Percentiles rank a stretch among this genome's conserved stretches.
phyloP scores from a whole-genome alignment of 306 rosid species.

The Amphicarpaea edgeworthii region DNA sequence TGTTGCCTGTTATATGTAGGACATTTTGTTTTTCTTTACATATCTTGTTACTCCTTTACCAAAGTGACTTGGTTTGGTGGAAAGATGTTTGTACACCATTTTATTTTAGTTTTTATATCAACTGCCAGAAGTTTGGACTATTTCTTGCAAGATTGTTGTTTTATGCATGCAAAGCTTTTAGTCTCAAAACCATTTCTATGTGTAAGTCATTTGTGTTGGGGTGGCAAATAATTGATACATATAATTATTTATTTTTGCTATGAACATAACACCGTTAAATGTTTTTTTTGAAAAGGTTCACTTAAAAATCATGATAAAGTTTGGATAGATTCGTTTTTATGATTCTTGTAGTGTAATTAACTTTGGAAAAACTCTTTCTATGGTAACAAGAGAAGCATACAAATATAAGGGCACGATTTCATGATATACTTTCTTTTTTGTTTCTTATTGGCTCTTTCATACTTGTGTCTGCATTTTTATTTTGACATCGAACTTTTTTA shows the following conservation, averaged over 20 bases:
- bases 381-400: background rate
- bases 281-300: too few relatives aligned
- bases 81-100: conserved; percentile 30
- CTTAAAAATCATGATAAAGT: too few relatives aligned
- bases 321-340: background rate
- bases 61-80: conserved; percentile 27
- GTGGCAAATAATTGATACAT: background rate
- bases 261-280: too few relatives aligned
- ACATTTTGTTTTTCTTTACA: background rate
- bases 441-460: background rate
- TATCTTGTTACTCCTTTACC: conserved; percentile 34
- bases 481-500: too few relatives aligned
- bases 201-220: background rate
- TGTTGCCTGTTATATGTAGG: conserved; percentile 40
- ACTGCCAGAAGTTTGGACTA: conserved; percentile 32
- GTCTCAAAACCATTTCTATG: background rate
- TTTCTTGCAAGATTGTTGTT: background rate
- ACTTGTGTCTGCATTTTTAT: too few relatives aligned
- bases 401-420: too few relatives aligned
- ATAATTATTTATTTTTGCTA: background rate
- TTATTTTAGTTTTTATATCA: background rate
- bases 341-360: background rate
- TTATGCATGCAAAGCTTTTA: background rate
- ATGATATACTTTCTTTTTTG: too few relatives aligned
- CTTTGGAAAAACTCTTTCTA: background rate